These are phyloP conservation scores for Nemania sp. DNA, from an alignment of 2,329 filamentous ascomycete species.

Conservation along the genomic window DNA sequence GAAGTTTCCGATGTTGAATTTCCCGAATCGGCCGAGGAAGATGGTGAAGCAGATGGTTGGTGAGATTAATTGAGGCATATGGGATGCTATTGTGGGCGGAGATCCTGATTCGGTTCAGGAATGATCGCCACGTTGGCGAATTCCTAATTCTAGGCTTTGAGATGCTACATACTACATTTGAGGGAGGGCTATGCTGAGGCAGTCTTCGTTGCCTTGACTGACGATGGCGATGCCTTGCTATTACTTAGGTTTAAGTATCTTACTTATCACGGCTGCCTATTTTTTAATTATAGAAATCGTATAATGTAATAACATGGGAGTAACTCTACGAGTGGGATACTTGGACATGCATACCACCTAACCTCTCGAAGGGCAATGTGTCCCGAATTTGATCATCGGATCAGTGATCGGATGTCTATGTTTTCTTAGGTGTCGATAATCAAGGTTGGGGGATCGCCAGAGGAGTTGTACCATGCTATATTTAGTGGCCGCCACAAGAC, in stretches of 20 bases:
- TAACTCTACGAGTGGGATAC: no score
- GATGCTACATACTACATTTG: not conserved
- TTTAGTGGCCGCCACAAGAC: not conserved
- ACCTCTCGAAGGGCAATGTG: no score
- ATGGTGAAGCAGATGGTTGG: conserved; percentile 16
- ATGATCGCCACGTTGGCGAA: not conserved
- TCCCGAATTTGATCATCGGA: no score
- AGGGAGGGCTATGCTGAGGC: not conserved
- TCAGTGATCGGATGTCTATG: not conserved
- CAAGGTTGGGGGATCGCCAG: no score
- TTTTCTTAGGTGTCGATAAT: not conserved
- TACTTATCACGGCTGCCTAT: no score
- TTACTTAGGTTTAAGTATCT: no score
- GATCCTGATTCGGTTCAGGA: not conserved
- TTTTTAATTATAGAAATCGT: no score
- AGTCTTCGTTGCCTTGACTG: not conserved
- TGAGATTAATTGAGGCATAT: not conserved
- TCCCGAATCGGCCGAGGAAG: conserved; percentile 23
- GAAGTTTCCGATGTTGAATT: conserved; percentile 19
- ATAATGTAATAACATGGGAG: no score
- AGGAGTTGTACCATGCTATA: not conserved
- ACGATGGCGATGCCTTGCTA: no score
- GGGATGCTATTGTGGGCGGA: not conserved
- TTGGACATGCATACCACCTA: no score
- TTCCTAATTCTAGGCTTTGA: not conserved